Conservation (phyloP, 371 early-diverging fungal genomes). For the Amoeboaphelidium protococcarum region DNA sequence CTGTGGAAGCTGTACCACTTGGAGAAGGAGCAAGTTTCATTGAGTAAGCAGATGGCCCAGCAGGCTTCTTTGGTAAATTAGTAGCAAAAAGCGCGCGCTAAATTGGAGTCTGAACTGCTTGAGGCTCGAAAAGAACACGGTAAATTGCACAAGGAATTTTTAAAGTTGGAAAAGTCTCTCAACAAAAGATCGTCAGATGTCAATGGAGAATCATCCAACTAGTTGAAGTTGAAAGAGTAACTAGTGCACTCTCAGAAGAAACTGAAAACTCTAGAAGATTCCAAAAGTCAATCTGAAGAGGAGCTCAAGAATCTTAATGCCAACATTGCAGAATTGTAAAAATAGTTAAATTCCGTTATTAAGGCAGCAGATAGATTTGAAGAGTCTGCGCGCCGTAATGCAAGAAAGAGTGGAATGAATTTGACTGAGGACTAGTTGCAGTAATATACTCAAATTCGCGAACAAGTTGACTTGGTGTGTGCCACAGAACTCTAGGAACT, state of each 20-base stretch:
- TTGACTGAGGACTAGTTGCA: background rate
- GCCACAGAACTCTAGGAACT: too few relatives aligned
- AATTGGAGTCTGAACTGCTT: slow-evolving; percentile 24
- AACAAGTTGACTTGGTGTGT: too few relatives aligned
- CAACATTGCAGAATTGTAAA: slow-evolving; percentile 4
- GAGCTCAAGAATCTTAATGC: background rate
- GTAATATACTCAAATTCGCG: background rate
- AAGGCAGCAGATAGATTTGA: background rate
- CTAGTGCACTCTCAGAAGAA: background rate
- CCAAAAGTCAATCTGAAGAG: background rate
- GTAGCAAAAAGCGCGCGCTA: slow-evolving; percentile 13
- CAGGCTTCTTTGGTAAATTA: slow-evolving; percentile 32
- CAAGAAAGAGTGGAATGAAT: background rate
- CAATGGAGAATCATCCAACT: slow-evolving; percentile 1
- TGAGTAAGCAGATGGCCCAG: slow-evolving; percentile 36
- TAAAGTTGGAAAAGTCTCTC: slow-evolving; percentile 31
- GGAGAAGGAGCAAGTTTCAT: slow-evolving; percentile 36
- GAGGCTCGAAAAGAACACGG: slow-evolving; percentile 40
- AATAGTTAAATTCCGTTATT: background rate
- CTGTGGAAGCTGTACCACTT: slow-evolving; percentile 28
- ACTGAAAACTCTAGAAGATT: background rate
- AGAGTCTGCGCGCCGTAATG: background rate
- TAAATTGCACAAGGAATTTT: slow-evolving; percentile 36
- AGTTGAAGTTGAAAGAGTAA: background rate
- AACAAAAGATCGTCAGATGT: slow-evolving; percentile 20